These are phyloP conservation scores for Viola odorata DNA, from an alignment of 345 rosid species.

Conservation along the genomic window DNA sequence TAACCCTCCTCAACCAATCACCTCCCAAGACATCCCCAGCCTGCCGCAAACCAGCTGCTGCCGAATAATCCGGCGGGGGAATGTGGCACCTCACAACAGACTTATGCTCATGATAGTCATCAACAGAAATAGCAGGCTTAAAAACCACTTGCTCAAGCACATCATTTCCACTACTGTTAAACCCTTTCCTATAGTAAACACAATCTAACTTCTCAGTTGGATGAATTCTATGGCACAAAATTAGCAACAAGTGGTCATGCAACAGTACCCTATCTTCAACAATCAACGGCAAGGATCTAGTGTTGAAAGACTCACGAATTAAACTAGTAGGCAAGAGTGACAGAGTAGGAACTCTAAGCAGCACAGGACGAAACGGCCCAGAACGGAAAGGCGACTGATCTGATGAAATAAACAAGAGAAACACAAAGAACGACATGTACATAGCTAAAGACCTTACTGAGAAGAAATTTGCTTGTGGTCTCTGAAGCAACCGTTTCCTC, in stretches of 20 bases:
- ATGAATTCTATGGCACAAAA: slow-evolving; percentile 36
- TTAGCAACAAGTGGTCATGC: slow-evolving; percentile 72
- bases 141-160: slow-evolving; percentile 14
- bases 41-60: slow-evolving; percentile 48
- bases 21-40: slow-evolving; percentile 25
- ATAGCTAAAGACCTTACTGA: slow-evolving; percentile 47
- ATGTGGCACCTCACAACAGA: slow-evolving; percentile 67
- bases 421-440: slow-evolving; percentile 55
- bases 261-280: slow-evolving; percentile 65
- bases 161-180: background rate
- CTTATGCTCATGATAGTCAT: slow-evolving; percentile 46
- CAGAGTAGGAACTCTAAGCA: slow-evolving; percentile 44
- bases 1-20: slow-evolving; percentile 18
- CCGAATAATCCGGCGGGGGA: slow-evolving; percentile 54
- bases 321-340: slow-evolving; percentile 41
- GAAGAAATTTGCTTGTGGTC: slow-evolving; percentile 34
- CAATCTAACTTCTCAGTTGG: slow-evolving; percentile 41
- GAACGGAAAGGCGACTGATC: slow-evolving; percentile 42
- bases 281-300: slow-evolving; percentile 22
- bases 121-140: slow-evolving; percentile 44
- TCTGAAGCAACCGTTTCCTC: slow-evolving; percentile 55
- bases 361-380: slow-evolving; percentile 54
- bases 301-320: slow-evolving; percentile 32
- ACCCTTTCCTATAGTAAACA: slow-evolving; percentile 34
- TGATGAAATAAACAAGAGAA: slow-evolving; percentile 56